phyloP scores from a whole-genome alignment of 371 early-diverging fungal genomes.

The Blakeslea trispora region DNA sequence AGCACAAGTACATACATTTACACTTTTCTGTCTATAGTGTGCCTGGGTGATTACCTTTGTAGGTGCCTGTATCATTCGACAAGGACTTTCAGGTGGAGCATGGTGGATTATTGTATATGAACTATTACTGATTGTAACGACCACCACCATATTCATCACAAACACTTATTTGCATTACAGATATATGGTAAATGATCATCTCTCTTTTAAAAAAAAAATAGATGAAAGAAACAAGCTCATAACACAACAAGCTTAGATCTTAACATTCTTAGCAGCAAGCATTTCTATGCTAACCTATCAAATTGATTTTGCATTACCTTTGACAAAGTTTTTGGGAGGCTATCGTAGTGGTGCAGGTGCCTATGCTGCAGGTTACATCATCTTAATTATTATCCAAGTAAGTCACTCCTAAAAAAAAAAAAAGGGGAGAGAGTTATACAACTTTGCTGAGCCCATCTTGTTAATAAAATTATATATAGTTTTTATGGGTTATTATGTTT shows the following conservation, averaged over 20 bases:
- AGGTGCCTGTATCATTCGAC: slow-evolving; percentile 35
- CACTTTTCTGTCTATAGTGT: slow-evolving; percentile 15
- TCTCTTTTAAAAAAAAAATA: no score
- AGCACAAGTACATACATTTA: no score
- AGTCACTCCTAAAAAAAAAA: neutral
- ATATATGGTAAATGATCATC: slow-evolving; percentile 43
- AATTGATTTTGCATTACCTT: slow-evolving; percentile 30
- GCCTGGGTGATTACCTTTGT: slow-evolving; percentile 50
- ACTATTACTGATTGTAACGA: slow-evolving; percentile 33
- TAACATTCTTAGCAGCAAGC: slow-evolving; percentile 46
- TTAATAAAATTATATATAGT: no score
- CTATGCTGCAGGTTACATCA: slow-evolving; percentile 43
- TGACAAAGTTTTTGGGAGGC: neutral
- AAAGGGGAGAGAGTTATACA: no score
- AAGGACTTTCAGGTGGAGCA: slow-evolving; percentile 21
- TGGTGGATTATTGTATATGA: slow-evolving; percentile 53
- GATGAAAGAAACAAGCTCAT: no score
- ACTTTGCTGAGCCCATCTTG: no score
- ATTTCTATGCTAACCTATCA: slow-evolving; percentile 33
- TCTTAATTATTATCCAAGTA: slow-evolving; percentile 47
- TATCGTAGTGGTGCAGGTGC: slow-evolving; percentile 28
- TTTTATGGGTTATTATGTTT: slow-evolving; percentile 50
- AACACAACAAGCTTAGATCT: slow-evolving; percentile 27
- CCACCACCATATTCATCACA: slow-evolving; percentile 22
- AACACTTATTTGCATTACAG: slow-evolving; percentile 39